Conservation (phyloP, 164 flowering plant species). For the Tetracentron sinense region DNA sequence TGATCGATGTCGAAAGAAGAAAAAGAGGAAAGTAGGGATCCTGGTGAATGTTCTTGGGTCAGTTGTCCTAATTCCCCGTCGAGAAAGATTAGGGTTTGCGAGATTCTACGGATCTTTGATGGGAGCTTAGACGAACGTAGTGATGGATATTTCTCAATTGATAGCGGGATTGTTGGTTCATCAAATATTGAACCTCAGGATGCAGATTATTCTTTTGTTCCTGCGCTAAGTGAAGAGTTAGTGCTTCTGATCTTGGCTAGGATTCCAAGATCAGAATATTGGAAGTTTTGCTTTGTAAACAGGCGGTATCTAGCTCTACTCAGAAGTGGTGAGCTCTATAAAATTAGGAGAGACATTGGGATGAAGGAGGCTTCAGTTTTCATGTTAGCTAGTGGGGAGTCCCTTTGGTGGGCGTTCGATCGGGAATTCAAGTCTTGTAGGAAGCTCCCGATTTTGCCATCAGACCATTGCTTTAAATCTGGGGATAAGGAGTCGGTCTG, state of each 20-base stretch:
- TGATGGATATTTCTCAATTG: conserved; percentile 9
- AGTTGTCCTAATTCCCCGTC: conserved; percentile 7
- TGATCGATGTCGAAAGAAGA: not conserved
- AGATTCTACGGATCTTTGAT: not conserved
- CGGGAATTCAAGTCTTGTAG: not conserved
- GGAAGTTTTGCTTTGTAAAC: conserved; percentile 49
- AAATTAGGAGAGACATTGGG: conserved; percentile 43
- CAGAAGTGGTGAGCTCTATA: conserved; percentile 51
- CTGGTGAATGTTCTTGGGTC: too few relatives aligned
- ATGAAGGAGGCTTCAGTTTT: conserved; percentile 56
- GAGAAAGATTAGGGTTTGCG: conserved; percentile 13
- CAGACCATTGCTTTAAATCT: not conserved
- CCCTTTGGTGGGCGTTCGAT: not conserved
- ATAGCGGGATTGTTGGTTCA: conserved; percentile 15
- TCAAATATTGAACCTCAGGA: conserved; percentile 60
- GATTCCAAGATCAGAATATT: conserved; percentile 48
- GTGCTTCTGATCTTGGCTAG: conserved; percentile 61
- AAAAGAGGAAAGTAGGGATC: not conserved
- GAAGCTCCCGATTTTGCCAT: not conserved
- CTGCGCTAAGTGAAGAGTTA: conserved; percentile 54
- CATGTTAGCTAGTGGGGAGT: conserved; percentile 20
- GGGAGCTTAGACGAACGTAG: not conserved
- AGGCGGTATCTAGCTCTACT: conserved; percentile 35
- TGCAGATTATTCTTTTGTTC: conserved; percentile 63
- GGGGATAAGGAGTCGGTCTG: not conserved